Base-by-base conservation (phyloP, 768 basidiomycete genomes). In the Leccinum disarticulatum region DNA sequence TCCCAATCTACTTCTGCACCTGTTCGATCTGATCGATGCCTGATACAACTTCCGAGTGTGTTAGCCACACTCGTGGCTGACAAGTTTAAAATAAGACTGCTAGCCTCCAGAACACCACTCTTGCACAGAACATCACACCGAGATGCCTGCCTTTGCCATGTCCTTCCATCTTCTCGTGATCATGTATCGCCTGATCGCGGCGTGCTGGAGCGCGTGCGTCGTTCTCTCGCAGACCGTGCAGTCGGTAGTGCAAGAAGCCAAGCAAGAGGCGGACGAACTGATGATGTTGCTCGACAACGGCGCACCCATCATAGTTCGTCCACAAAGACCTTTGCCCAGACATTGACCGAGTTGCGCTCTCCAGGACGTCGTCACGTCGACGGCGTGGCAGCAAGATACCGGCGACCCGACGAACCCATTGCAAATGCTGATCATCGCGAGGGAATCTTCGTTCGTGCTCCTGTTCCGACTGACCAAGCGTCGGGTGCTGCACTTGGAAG, bases 401-500 rank as follows among this genome's bases (percentile, higher is more conserved):
- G 4, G 27, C 10, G 52, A 19, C 15, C 6, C 60, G 5, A 31
- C 38, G 19, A 49, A 15, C 4, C 50, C 54, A 4, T 62, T 61
- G 62, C 56, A 62, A 25, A 68, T 68, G 64, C 17, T 70, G 49
- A 53, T 70, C 59, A 55, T 70, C 54, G 62, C 62, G 11, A 62
- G 55, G 25, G 22, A 46, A 22, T 61, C 64, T 1, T 61, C 69
- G 36, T 69, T 66, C 22, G 61, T 68, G 52, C 54, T 69, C 15
- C 56, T 69, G 30, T 1, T 70, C 7, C 59, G 67, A 19, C 28
- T 70, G 6, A 66, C 69, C 0, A 57, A 56, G 38, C n/a, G 3
- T 6, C 64, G 69, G 3, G 62, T 70, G 27, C 59, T 70, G 35
- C 57, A 68, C 6, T 43, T 70, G 38, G 68, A 70, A 31, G 68